Conservation (phyloP, 331 rosid species). For the Quercus phellos region DNA sequence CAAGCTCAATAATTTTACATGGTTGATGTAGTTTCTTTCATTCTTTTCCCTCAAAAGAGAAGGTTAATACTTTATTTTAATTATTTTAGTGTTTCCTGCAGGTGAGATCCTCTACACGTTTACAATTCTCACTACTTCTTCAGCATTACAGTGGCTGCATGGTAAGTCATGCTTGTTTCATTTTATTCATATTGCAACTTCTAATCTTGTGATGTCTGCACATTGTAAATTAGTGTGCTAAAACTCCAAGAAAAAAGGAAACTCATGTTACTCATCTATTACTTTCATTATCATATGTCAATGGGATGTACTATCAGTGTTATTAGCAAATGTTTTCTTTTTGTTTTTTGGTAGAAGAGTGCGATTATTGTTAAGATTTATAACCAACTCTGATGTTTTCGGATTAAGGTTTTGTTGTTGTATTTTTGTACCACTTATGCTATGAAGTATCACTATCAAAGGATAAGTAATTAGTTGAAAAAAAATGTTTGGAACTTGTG, state of each 20-base stretch:
- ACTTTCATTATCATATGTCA: background rate
- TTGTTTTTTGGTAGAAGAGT: too few relatives aligned
- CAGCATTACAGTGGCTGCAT: slow-evolving; percentile 79
- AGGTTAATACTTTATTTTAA: background rate
- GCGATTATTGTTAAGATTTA: too few relatives aligned
- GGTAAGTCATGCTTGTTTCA: slow-evolving; percentile 47
- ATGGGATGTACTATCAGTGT: too few relatives aligned
- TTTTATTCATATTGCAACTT: background rate
- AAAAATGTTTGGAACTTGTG: background rate
- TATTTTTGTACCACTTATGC: too few relatives aligned
- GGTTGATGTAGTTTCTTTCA: background rate
- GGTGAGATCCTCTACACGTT: slow-evolving; percentile 62
- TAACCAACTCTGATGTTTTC: too few relatives aligned
- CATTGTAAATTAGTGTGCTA: background rate
- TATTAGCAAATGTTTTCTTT: too few relatives aligned
- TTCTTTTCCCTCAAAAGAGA: background rate
- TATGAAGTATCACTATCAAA: too few relatives aligned
- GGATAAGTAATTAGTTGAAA: too few relatives aligned
- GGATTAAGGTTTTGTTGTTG: too few relatives aligned
- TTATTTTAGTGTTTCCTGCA: slow-evolving; percentile 22
- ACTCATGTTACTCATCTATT: background rate
- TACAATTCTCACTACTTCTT: slow-evolving; percentile 69
- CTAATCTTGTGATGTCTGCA: background rate
- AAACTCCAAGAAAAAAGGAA: background rate
- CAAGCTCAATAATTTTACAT: too few relatives aligned